Percentiles rank a stretch among this genome's conserved stretches.
phyloP scores from a whole-genome alignment of 2,329 filamentous ascomycete species.

The Didymosphaeria variabile region DNA sequence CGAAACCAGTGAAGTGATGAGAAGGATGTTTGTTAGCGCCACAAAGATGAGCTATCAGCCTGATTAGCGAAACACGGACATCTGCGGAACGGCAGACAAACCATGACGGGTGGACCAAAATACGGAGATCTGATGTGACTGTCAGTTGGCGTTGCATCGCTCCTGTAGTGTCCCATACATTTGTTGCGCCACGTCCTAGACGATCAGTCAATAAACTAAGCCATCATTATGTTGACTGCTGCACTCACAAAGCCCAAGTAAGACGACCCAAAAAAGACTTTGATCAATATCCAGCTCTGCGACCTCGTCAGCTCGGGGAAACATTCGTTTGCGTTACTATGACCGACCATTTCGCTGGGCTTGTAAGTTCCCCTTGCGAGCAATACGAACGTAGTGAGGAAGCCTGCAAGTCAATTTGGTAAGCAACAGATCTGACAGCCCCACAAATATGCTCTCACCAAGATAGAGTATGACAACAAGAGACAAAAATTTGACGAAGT shows the following conservation, averaged over 20 bases:
- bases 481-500: constrained; percentile 84
- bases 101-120: constrained; percentile 63
- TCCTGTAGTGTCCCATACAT: constrained; percentile 40
- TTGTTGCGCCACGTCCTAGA: constrained; percentile 57
- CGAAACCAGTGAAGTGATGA: constrained; percentile 81
- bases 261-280: constrained; percentile 82
- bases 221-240: not conserved
- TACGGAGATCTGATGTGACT: constrained; percentile 56
- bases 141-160: constrained; percentile 22
- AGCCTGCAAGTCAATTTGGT: constrained; percentile 61
- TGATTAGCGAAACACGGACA: constrained; percentile 37
- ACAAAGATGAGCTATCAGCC: constrained; percentile 71
- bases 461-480: constrained; percentile 84
- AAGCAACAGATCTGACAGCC: not conserved
- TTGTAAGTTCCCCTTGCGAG: constrained; percentile 76
- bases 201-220: constrained; percentile 20
- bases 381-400: constrained; percentile 85
- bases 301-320: constrained; percentile 22
- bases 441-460: constrained; percentile 53
- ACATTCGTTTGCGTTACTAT: not conserved
- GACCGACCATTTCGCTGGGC: constrained; percentile 66
- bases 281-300: constrained; percentile 75
- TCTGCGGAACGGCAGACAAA: constrained; percentile 33
- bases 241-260: constrained; percentile 74
- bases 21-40: constrained; percentile 77